Base-by-base conservation (phyloP, 345 rosid genomes). In the Pistacia vera region DNA sequence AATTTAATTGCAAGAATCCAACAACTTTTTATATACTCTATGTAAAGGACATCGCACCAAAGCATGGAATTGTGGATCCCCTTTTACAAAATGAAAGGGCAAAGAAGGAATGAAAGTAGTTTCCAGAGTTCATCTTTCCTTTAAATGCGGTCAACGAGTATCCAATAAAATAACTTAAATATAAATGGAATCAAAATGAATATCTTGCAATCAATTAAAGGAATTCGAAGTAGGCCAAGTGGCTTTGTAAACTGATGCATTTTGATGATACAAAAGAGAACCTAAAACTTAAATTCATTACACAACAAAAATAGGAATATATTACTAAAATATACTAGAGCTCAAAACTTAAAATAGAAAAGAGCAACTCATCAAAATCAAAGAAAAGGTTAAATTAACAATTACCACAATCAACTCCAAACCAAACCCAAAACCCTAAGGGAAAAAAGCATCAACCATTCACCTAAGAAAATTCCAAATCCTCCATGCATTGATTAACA, bases 1-100 rank as follows among this genome's bases (percentile, higher is more conserved):
- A 68, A 70, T 51, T 58, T 14, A 9, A 57, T 20, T n/a, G 38
- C 20, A 30, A 59, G 13, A 7, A 35, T 70, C 76, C 73, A 70
- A 70, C 55, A 58, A 70, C 38, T 58, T 41, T 51, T 20, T 8
- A 5, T 16, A 66, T 22, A 5, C 17, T 20, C 63, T 10, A 56
- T 33, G 5, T 44, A 61, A 63, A 75, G 36, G 44, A 9, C 68
- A 14, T 6, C 30, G 8, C 30, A 75, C 18, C 28, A 64, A 38
- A 52, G 54, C n/a, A 51, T 22, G 11, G 54, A 36, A 68, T 41
- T 41, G 9, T 8, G 9, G 0, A 41, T 79, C 6, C 11, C 4
- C 28, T 46, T 36, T 35, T 5, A 74, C 48, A 46, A 22, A 35
- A 63, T 20, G 44, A 17, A 9, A 18, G 6, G 30, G 35, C 16